phyloP scores from a whole-genome alignment of 768 basidiomycete genomes.

The Suillus lakei region DNA sequence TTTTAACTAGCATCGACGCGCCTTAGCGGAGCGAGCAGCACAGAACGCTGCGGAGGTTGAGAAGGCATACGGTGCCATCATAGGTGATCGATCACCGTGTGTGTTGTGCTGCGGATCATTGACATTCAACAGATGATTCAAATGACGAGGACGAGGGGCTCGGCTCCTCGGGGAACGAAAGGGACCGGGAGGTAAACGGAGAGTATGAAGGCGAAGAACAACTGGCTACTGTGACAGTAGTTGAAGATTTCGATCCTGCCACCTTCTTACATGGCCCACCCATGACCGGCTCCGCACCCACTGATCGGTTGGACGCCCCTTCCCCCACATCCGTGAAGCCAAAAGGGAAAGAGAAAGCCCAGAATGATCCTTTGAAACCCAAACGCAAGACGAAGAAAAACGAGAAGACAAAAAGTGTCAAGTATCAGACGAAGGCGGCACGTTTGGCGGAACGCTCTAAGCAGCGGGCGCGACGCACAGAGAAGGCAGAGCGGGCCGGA shows the following conservation, averaged over 20 bases:
- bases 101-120: slow-evolving; percentile 8
- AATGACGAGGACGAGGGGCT: slow-evolving; percentile 51
- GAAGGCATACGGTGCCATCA: slow-evolving; percentile 63
- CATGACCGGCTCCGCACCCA: slow-evolving; percentile 7
- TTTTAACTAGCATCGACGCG: slow-evolving; percentile 66
- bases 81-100: slow-evolving; percentile 40
- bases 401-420: slow-evolving; percentile 48
- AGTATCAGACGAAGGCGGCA: slow-evolving; percentile 74
- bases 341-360: slow-evolving; percentile 21
- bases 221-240: slow-evolving; percentile 87
- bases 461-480: slow-evolving; percentile 64
- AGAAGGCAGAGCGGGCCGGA: slow-evolving; percentile 76
- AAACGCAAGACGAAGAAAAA: slow-evolving; percentile 35
- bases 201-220: slow-evolving; percentile 86
- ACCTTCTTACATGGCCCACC: slow-evolving; percentile 55
- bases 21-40: slow-evolving; percentile 75
- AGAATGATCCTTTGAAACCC: slow-evolving; percentile 12
- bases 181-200: slow-evolving; percentile 52
- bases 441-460: slow-evolving; percentile 64
- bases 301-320: background rate
- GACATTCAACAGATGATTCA: slow-evolving; percentile 20
- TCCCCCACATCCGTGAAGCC: slow-evolving; percentile 8
- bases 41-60: slow-evolving; percentile 83
- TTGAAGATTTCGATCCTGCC: slow-evolving; percentile 88
- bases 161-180: slow-evolving; percentile 43